Percentiles rank a stretch among this genome's conserved stretches.
phyloP scores from a whole-genome alignment of 805 yeast species.

The Scheffersomyces ergatensis region DNA sequence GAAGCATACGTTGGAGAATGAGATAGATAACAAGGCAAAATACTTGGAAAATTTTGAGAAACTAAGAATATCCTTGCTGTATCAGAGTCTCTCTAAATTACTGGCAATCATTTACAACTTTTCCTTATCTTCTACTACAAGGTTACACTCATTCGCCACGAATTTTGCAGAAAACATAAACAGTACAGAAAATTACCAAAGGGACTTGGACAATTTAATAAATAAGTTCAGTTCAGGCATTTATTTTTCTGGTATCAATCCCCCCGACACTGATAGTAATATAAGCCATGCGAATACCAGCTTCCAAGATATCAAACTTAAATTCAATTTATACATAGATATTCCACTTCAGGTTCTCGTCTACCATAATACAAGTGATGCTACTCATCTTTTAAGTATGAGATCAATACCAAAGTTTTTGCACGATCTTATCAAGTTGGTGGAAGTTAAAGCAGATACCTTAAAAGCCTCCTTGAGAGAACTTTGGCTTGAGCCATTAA shows the following conservation, averaged over 20 bases:
- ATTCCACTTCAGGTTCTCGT: slow-evolving; percentile 33
- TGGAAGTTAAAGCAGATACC: slow-evolving; percentile 11
- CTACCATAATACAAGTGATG: slow-evolving; percentile 7
- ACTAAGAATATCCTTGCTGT: slow-evolving; percentile 29
- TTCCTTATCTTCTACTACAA: slow-evolving; percentile 21
- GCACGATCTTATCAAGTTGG: slow-evolving; percentile 15
- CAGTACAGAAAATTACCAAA: slow-evolving; percentile 14
- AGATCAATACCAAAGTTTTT: slow-evolving; percentile 33
- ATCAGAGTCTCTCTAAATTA: slow-evolving; percentile 28
- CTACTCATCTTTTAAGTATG: slow-evolving; percentile 16
- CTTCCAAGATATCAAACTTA: slow-evolving; percentile 35
- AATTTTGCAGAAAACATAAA: slow-evolving; percentile 17
- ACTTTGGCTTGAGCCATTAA: slow-evolving; percentile 6
- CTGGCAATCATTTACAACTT: slow-evolving; percentile 30
- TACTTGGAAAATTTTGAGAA: slow-evolving; percentile 33
- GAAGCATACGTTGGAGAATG: slow-evolving; percentile 28
- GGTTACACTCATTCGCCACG: slow-evolving; percentile 20
- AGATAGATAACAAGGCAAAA: slow-evolving; percentile 18
- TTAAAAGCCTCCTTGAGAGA: background rate
- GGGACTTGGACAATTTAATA: slow-evolving; percentile 23
- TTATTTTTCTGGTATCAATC: slow-evolving; percentile 33
- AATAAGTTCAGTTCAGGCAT: slow-evolving; percentile 33
- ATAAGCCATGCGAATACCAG: slow-evolving; percentile 23
- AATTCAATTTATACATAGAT: slow-evolving; percentile 40
- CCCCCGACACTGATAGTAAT: slow-evolving; percentile 23